Base-by-base conservation (phyloP, 1,284 basidiomycete species). In the Malassezia yamatoensis region DNA sequence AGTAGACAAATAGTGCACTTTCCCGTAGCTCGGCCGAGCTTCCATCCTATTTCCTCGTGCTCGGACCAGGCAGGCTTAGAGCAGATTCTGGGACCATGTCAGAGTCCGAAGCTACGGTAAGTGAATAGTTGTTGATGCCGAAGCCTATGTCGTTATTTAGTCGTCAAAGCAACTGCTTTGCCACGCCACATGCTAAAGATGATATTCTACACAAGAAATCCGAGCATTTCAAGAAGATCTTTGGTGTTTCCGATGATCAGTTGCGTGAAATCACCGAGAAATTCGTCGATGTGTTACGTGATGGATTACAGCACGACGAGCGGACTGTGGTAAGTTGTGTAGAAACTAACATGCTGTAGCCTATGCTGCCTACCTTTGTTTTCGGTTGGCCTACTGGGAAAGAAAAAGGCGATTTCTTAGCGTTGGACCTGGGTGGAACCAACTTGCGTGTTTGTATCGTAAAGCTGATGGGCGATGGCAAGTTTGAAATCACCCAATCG, bases 381-480 rank as follows among this genome's bases (percentile, higher is more conserved):
- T 96, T 98, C 72, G 91, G 90, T 40, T 98, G 90, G 86, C 94
- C 93, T 15, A 82, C 84, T 8, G 90, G 93, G 4, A 76, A 88
- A 53, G 93, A 99, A 78, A 80, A 79, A 12, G 94, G 94, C 40
- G 86, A 93, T 51, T 96, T 81, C 76, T 83, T 98, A 49, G 90
- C 94, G 2, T 79, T 99, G 49, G 94, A 98, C 77, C 84, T 98
- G 47, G 93, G 91, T 83, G 75, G 73, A 49, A 98, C 94, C 45
- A 98, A 99, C 75, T 81, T 99, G 36, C 89, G 93, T 51, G 93
- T 96, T 51, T 99, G 93, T 77, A 86, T 96, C 58, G 93, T 99
- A 52, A 87, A 85, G 18, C 80, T 98, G 13, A 83, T 87, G 67
- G 93, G 93, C 21, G 80, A 84, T 8, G 90, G 93, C 60, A 90